phyloP scores from a whole-genome alignment of 73 alveolate species.

The Tetrahymena malaccensis region DNA sequence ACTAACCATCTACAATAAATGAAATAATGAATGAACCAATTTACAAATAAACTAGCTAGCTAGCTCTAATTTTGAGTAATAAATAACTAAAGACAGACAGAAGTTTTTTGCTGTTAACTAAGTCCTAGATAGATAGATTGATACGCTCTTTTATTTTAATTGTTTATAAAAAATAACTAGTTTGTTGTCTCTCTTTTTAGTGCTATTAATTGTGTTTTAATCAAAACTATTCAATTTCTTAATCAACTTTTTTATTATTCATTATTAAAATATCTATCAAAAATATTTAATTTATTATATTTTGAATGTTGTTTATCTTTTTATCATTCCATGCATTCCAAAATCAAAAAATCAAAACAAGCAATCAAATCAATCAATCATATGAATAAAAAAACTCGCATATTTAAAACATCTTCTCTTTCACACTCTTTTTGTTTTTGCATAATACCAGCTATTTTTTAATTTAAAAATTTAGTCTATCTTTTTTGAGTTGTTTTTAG shows the following conservation, averaged over 20 bases:
- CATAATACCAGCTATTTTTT: background rate
- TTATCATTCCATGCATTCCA: background rate
- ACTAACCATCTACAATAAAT: background rate
- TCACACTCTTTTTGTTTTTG: no score
- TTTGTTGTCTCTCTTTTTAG: background rate
- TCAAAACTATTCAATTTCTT: background rate
- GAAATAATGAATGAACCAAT: no score
- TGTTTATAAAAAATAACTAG: background rate
- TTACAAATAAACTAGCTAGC: background rate
- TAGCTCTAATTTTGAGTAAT: background rate
- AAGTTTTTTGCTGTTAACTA: no score
- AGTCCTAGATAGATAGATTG: no score
- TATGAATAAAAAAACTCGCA: background rate
- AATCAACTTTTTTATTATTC: background rate
- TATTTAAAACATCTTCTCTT: background rate
- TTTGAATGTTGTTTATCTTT: background rate
- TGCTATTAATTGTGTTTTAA: background rate
- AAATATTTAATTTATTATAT: background rate
- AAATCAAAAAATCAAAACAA: background rate
- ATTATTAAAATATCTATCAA: background rate
- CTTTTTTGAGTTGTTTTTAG: background rate
- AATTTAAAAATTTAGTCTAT: background rate
- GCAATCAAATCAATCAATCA: no score
- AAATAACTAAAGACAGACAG: no score
- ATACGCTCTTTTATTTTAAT: no score